phyloP scores from a whole-genome alignment of 306 rosid genomes.

The Trichosanthes cucumerina region DNA sequence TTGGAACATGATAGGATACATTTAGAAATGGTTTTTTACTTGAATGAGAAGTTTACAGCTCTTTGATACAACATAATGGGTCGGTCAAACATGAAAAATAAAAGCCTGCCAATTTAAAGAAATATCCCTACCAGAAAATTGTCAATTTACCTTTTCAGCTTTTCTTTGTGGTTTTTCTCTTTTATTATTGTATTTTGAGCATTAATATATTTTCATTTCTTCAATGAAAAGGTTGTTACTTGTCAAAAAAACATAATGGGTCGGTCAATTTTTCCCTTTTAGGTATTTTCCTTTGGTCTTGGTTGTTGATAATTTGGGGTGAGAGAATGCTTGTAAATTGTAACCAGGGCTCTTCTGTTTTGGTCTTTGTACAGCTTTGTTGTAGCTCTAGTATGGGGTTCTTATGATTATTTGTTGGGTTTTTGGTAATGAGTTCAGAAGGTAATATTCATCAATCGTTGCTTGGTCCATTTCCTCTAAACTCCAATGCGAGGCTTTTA shows the following conservation, averaged over 20 bases:
- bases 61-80: background rate
- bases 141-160: too few relatives aligned
- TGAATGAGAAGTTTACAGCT: background rate
- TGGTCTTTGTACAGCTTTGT: background rate
- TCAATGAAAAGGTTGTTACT: too few relatives aligned
- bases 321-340: background rate
- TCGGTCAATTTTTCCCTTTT: background rate
- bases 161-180: too few relatives aligned
- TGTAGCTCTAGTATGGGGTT: background rate
- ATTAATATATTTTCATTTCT: too few relatives aligned
- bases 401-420: background rate
- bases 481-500: too few relatives aligned
- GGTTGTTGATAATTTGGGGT: background rate
- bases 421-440: too few relatives aligned
- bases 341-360: background rate
- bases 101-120: too few relatives aligned
- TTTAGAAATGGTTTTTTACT: background rate
- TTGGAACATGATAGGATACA: background rate
- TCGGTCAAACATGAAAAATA: too few relatives aligned
- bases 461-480: too few relatives aligned
- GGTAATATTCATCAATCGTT: too few relatives aligned
- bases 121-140: too few relatives aligned
- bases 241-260: background rate
- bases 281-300: background rate
- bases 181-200: too few relatives aligned